Evolutionary conservation across 2,329 filamentous ascomycete genomes (phyloP), one percentile per base, ranked within the genome.

Genomic region (Parastagonospora nodorum): DNA sequence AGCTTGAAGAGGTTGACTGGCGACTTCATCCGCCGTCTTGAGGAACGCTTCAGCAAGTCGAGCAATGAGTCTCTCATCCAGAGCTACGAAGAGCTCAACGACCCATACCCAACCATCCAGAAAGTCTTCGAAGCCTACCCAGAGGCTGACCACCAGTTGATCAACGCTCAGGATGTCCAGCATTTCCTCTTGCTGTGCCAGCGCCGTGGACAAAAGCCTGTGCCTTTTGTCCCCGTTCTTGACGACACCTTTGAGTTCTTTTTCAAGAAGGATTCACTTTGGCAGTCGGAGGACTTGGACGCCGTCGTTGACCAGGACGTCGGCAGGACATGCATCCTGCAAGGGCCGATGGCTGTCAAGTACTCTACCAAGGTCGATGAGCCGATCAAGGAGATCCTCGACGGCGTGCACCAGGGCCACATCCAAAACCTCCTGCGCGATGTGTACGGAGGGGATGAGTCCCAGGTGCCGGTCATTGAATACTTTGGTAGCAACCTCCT

Each of bases 191-290:
- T 96, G 30, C 86, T 99, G 37, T 97, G 92, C 82, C 88, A 94
- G 77, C 88, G 92, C 32, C 90, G 89, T 41, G 88, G 88, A 35
- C 94, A 99, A 80, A 99, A 99, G 83, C 94, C 94, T 2, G 90
- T 95, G 27, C 94, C 93, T 0, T 99, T 99, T 72, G 92, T 99
- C 28, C 94, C 94, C 5, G 82, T 89, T n/a, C 82, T 99, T 16
- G 94, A 99, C 66, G 92, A 96, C 57, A 96, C 93, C 72, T 99
- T 99, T 62, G 94, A 99, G 73, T 96, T 95, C 78, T 99, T 91
- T 81, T 99, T 99, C 88, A 99, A 99, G 86, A 99, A 99, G 81
- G 94, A 99, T 75, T 99, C 94, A 1, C 84, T 99, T 7, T 99
- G 94, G 94, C 94, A 99, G 77, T 97, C 94, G 1, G 94, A 99